Conservation (phyloP, 306 rosid species). For the Acacia crassicarpa region DNA sequence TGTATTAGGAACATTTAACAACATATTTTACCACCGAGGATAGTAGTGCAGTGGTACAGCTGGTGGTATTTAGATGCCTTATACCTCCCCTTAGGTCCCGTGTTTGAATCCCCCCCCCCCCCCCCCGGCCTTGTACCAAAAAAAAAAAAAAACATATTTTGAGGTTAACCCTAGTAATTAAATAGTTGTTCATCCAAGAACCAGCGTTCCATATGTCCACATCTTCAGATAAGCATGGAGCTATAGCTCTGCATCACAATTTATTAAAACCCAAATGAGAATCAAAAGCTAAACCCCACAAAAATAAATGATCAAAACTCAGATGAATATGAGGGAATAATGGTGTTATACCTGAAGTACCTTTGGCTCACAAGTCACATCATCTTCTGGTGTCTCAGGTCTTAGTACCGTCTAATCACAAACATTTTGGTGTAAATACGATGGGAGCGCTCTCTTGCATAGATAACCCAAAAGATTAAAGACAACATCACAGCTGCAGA, state of each 20-base stretch:
- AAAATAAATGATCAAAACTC: slow-evolving; percentile 7
- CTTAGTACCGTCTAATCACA: not conserved
- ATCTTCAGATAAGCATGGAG: not conserved
- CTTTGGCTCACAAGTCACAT: not conserved
- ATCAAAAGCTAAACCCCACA: too few relatives aligned
- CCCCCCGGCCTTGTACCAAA: too few relatives aligned
- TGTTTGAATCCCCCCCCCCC: too few relatives aligned
- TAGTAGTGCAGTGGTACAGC: too few relatives aligned
- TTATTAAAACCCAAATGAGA: not conserved
- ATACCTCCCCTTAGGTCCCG: too few relatives aligned
- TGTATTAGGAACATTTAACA: not conserved
- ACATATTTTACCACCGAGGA: too few relatives aligned
- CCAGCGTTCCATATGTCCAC: not conserved
- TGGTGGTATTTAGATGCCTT: too few relatives aligned
- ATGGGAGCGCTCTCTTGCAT: slow-evolving; percentile 59
- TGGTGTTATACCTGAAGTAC: not conserved
- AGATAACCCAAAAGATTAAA: slow-evolving; percentile 66
- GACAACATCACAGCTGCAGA: slow-evolving; percentile 73
- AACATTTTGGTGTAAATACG: slow-evolving; percentile 43
- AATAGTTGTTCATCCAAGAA: not conserved
- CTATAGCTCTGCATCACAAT: not conserved
- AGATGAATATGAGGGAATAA: slow-evolving; percentile 7
- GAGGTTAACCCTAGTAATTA: not conserved
- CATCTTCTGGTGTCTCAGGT: slow-evolving; percentile 24
- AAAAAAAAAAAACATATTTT: not conserved